These are phyloP conservation scores for Fomitopsis pinicola DNA, from an alignment of 1,284 basidiomycete genomes.

Conservation along the genomic window DNA sequence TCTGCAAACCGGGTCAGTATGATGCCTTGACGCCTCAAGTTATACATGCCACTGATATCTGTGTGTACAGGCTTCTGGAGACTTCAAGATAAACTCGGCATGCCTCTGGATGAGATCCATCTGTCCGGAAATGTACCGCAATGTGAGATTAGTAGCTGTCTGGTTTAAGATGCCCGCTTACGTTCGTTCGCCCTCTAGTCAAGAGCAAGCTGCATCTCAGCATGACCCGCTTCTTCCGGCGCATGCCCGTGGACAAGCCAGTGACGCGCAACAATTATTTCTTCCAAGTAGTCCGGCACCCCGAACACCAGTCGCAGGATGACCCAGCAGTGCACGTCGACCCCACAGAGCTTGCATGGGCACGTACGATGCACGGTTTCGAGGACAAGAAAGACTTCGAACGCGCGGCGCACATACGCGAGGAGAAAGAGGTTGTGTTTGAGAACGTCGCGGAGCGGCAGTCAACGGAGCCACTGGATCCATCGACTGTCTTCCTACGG, in stretches of 20 bases:
- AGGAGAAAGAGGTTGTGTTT: background rate
- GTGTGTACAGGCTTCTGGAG: slow-evolving; percentile 66
- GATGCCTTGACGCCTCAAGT: background rate
- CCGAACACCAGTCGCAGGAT: slow-evolving; percentile 13
- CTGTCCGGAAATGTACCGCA: slow-evolving; percentile 62
- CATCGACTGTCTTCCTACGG: slow-evolving; percentile 54
- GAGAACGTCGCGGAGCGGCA: background rate
- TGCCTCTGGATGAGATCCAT: slow-evolving; percentile 72
- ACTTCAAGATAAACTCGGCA: slow-evolving; percentile 71
- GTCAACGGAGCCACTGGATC: slow-evolving; percentile 10
- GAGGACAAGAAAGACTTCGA: slow-evolving; percentile 43
- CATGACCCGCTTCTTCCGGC: slow-evolving; percentile 68
- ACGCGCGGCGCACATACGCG: slow-evolving; percentile 19
- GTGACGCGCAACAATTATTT: slow-evolving; percentile 72
- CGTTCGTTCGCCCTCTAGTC: slow-evolving; percentile 34
- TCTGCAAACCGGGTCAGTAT: slow-evolving; percentile 54
- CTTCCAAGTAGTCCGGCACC: slow-evolving; percentile 47
- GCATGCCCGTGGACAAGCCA: slow-evolving; percentile 62
- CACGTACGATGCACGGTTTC: slow-evolving; percentile 54
- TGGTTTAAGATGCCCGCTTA: background rate
- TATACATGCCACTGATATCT: background rate
- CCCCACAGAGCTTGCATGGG: slow-evolving; percentile 68
- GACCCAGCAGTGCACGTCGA: slow-evolving; percentile 36
- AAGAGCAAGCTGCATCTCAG: slow-evolving; percentile 60
- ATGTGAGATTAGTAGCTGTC: slow-evolving; percentile 42